A percentile compares a stretch with the other conserved stretches of the same genome.
phyloP scores from a whole-genome alignment of 345 rosid genomes.

The Nephelium lappaceum region DNA sequence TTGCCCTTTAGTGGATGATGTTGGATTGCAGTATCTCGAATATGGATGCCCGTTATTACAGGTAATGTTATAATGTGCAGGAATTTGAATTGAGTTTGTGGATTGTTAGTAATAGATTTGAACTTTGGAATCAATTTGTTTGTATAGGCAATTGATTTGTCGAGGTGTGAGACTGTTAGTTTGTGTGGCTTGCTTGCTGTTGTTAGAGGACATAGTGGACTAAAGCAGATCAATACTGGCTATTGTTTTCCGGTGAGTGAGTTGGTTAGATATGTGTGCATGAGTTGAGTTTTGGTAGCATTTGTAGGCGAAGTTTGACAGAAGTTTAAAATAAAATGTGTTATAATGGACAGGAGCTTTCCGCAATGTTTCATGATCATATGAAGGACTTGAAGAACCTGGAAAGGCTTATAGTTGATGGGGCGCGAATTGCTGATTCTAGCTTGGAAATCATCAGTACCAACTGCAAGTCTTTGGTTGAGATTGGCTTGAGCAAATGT shows the following conservation, averaged over 20 bases:
- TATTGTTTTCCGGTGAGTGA: slow-evolving; percentile 69
- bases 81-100: too few relatives aligned
- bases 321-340: slow-evolving; percentile 3
- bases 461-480: slow-evolving; percentile 59
- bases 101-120: background rate
- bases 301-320: background rate
- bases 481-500: slow-evolving; percentile 83
- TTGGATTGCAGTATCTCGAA: slow-evolving; percentile 60
- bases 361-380: slow-evolving; percentile 38
- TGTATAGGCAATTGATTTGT: slow-evolving; percentile 64
- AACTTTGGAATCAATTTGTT: slow-evolving; percentile 3
- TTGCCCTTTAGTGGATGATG: slow-evolving; percentile 68
- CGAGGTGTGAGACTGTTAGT: slow-evolving; percentile 75
- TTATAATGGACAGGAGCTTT: slow-evolving; percentile 53
- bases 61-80: slow-evolving; percentile 37
- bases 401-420: slow-evolving; percentile 53
- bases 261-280: background rate
- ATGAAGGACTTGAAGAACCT: slow-evolving; percentile 63
- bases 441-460: slow-evolving; percentile 47
- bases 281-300: background rate
- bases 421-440: slow-evolving; percentile 61
- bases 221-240: slow-evolving; percentile 62
- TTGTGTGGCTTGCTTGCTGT: slow-evolving; percentile 53
- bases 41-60: slow-evolving; percentile 63
- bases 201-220: slow-evolving; percentile 57